Percentiles rank a stretch among this genome's conserved stretches.
Conservation (phyloP, 176 grass and related monocot genomes). For the Aegilops longissima region DNA sequence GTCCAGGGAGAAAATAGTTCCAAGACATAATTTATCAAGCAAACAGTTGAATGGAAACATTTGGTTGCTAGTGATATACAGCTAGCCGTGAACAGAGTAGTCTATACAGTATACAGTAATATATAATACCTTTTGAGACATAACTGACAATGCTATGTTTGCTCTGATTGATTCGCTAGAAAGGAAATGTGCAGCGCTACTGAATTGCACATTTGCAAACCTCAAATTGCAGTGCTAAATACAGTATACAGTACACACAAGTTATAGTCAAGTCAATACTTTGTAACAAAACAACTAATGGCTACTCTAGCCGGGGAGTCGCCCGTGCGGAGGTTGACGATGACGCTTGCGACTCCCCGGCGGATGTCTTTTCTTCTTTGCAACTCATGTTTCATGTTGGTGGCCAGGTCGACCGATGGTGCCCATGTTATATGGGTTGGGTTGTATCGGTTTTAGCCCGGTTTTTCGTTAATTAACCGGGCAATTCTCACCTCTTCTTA, state of each 20-base stretch:
- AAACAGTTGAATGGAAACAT: neutral
- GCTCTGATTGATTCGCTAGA: neutral
- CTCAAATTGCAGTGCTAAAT: neutral
- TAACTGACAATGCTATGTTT: neutral
- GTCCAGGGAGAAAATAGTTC: neutral
- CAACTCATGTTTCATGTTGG: too few relatives aligned
- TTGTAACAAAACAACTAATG: too few relatives aligned
- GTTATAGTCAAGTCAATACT: neutral
- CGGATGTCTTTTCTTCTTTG: too few relatives aligned
- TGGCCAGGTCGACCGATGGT: too few relatives aligned
- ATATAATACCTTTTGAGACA: neutral
- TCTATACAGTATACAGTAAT: neutral
- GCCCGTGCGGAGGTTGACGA: too few relatives aligned
- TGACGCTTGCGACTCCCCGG: too few relatives aligned
- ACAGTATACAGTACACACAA: neutral
- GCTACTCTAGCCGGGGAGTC: too few relatives aligned
- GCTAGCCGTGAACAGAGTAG: neutral
- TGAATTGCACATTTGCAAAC: neutral
- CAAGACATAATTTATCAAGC: neutral
- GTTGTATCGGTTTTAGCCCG: too few relatives aligned
- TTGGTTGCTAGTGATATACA: neutral
- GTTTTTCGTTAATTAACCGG: too few relatives aligned
- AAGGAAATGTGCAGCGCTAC: neutral
- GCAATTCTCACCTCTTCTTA: too few relatives aligned
- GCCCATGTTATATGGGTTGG: too few relatives aligned